These are phyloP conservation scores for Waitea zeae DNA, from an alignment of 1,284 basidiomycete genomes.

Conservation along the genomic window DNA sequence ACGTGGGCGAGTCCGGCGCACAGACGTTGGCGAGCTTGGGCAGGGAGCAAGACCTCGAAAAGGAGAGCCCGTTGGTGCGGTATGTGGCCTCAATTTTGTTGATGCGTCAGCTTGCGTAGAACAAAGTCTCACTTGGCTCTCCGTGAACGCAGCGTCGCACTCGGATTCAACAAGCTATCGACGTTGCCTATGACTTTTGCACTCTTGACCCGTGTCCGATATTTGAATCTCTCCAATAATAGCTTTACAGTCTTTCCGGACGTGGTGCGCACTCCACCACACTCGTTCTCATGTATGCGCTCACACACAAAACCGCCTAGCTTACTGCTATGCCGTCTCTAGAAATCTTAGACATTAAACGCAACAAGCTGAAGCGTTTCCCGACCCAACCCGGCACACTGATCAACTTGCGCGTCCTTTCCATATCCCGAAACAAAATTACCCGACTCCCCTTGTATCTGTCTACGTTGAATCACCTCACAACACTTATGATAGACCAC, in stretches of 20 bases:
- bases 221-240: slow-evolving; percentile 89
- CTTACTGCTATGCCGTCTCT: slow-evolving; percentile 74
- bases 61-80: slow-evolving; percentile 54
- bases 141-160: slow-evolving; percentile 67
- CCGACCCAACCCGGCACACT: slow-evolving; percentile 74
- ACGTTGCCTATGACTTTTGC: slow-evolving; percentile 71
- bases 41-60: slow-evolving; percentile 27
- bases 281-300: too few relatives aligned
- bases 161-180: slow-evolving; percentile 74
- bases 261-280: slow-evolving; percentile 44
- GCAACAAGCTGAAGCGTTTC: slow-evolving; percentile 76
- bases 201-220: slow-evolving; percentile 63
- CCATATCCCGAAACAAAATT: slow-evolving; percentile 76
- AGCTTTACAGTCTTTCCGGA: slow-evolving; percentile 72
- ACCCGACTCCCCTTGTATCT: slow-evolving; percentile 69
- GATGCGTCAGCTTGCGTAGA: slow-evolving; percentile 1
- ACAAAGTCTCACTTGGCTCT: slow-evolving; percentile 3
- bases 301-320: slow-evolving; percentile 19
- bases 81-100: slow-evolving; percentile 17
- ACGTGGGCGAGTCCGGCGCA: slow-evolving; percentile 58
- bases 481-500: slow-evolving; percentile 75
- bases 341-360: slow-evolving; percentile 89
- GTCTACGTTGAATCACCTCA: slow-evolving; percentile 52
- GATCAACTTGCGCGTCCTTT: slow-evolving; percentile 69
- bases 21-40: slow-evolving; percentile 54